These are phyloP conservation scores for Claviceps lovelessii DNA, from an alignment of 2,329 filamentous ascomycete genomes.

Conservation along the genomic window DNA sequence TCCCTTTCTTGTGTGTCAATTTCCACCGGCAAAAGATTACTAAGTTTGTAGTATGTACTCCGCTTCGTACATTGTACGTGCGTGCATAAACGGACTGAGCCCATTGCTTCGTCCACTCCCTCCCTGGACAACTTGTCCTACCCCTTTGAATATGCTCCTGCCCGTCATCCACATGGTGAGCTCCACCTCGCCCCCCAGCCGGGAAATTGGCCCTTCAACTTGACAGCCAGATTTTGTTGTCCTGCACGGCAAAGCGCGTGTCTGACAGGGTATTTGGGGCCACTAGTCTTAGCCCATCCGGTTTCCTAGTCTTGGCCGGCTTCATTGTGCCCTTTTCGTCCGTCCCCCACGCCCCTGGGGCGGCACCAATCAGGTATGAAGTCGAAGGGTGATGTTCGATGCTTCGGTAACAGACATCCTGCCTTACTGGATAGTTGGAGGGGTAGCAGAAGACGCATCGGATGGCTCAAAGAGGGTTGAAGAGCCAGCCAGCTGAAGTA, in stretches of 20 bases:
- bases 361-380: constrained; percentile 1
- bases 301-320: constrained; percentile 1
- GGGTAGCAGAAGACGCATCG: not conserved
- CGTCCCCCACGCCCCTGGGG: not conserved
- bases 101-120: not conserved
- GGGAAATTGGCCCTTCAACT: constrained; percentile 12
- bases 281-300: constrained; percentile 1
- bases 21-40: not conserved
- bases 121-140: constrained; percentile 1
- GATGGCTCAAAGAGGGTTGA: not conserved
- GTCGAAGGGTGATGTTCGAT: not conserved
- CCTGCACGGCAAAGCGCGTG: not conserved
- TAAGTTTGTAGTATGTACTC: not conserved
- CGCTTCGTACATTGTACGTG: not conserved
- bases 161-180: constrained; percentile 7
- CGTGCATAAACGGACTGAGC: not conserved
- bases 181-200: constrained; percentile 7
- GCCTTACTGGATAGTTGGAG: not conserved
- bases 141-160: constrained; percentile 3
- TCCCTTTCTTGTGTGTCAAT: not conserved
- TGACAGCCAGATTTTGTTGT: not conserved
- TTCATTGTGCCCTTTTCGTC: not conserved
- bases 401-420: not conserved
- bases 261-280: not conserved
- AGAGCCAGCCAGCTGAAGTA: not conserved